phyloP scores from a whole-genome alignment of 2,329 filamentous ascomycete species.

The Fusarium agapanthi region DNA sequence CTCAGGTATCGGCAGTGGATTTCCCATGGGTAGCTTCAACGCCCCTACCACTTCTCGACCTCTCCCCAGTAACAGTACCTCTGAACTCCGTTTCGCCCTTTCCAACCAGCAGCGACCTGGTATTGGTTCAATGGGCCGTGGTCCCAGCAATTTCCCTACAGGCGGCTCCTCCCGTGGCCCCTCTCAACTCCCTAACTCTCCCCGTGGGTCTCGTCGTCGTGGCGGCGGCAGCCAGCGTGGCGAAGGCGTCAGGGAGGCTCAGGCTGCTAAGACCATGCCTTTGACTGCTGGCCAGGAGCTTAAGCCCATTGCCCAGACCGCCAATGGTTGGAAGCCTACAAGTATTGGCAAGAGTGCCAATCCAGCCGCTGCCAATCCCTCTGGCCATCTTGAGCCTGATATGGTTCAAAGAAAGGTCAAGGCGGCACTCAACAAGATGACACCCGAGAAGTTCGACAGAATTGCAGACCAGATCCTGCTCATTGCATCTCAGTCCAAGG shows the following conservation, averaged over 20 bases:
- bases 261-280: conserved; percentile 88
- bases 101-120: conserved; percentile 52
- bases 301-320: conserved; percentile 77
- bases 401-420: conserved; percentile 99
- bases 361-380: conserved; percentile 53
- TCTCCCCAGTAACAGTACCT: conserved; percentile 79
- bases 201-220: conserved; percentile 66
- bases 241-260: conserved; percentile 68
- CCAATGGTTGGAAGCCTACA: conserved; percentile 89
- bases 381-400: conserved; percentile 80
- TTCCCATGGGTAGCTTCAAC: conserved; percentile 77
- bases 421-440: conserved; percentile 99
- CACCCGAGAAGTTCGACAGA: conserved; percentile 97
- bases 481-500: conserved; percentile 94
- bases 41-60: conserved; percentile 58
- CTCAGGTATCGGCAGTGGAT: conserved; percentile 47
- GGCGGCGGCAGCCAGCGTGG: conserved; percentile 65
- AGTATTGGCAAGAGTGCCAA: conserved; percentile 63
- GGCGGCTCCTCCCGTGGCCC: conserved; percentile 63
- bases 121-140: conserved; percentile 51
- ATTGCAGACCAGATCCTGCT: conserved; percentile 92
- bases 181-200: conserved; percentile 50
- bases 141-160: conserved; percentile 67
- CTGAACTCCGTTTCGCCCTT: conserved; percentile 77
- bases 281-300: conserved; percentile 85